phyloP scores from a whole-genome alignment of 768 basidiomycete species.

The Astraeus odoratus region DNA sequence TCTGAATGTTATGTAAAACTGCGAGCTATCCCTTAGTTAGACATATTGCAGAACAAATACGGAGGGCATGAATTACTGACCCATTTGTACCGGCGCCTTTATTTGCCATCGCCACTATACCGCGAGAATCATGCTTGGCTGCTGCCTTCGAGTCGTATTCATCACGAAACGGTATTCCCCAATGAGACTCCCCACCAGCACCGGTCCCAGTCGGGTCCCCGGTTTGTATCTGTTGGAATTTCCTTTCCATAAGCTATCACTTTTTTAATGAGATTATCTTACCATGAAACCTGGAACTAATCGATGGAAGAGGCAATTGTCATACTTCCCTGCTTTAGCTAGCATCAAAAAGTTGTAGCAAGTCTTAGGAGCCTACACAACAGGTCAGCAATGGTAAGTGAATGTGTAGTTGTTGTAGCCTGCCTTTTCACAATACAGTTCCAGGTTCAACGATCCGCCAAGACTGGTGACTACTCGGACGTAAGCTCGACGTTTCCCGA shows the following conservation, averaged over 20 bases:
- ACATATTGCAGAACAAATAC: constrained; percentile 1
- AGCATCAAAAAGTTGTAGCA: constrained; percentile 98
- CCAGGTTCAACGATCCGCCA: constrained; percentile 80
- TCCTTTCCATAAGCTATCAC: constrained; percentile 1
- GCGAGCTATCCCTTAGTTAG: constrained; percentile 49
- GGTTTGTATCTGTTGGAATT: constrained; percentile 74
- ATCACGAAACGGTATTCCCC: constrained; percentile 96
- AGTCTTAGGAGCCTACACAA: constrained; percentile 82
- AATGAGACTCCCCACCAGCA: constrained; percentile 84
- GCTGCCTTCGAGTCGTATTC: constrained; percentile 87
- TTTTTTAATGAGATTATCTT: constrained; percentile 9
- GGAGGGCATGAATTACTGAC: constrained; percentile 28
- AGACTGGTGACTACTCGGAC: constrained; percentile 92
- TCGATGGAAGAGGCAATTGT: constrained; percentile 85
- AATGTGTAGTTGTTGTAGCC: neutral
- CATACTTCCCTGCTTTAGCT: constrained; percentile 84
- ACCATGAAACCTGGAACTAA: constrained; percentile 96
- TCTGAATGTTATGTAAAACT: constrained; percentile 90
- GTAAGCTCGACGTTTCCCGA: constrained; percentile 88
- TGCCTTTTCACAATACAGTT: constrained; percentile 86
- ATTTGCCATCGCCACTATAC: constrained; percentile 92
- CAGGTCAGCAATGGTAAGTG: neutral
- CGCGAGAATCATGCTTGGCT: constrained; percentile 79
- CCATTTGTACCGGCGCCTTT: constrained; percentile 88
- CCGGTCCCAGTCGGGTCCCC: constrained; percentile 98